phyloP scores from a whole-genome alignment of 2,329 filamentous ascomycete species.

The Fusarium luffae region DNA sequence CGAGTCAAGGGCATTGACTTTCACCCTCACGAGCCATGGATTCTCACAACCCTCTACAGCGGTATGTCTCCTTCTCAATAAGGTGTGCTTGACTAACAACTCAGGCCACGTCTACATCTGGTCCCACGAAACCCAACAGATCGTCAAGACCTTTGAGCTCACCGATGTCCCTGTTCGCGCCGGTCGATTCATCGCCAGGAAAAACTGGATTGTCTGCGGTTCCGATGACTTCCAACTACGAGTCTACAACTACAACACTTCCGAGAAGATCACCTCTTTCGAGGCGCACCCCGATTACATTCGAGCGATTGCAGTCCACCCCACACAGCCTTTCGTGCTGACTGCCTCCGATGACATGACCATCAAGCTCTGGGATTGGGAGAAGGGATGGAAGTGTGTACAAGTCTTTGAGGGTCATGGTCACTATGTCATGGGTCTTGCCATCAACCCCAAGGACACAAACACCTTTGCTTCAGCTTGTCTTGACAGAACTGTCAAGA shows the following conservation, averaged over 20 bases:
- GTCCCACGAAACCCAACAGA: slow-evolving; percentile 96
- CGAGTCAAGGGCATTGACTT: slow-evolving; percentile 98
- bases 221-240: slow-evolving; percentile 90
- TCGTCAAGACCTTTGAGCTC: slow-evolving; percentile 98
- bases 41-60: slow-evolving; percentile 95
- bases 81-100: slow-evolving; percentile 10
- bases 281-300: slow-evolving; percentile 99
- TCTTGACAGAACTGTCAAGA: slow-evolving; percentile 95
- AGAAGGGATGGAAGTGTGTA: slow-evolving; percentile 97
- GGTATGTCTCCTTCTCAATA: slow-evolving; percentile 63
- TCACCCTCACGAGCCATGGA: slow-evolving; percentile 96
- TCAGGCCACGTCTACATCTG: slow-evolving; percentile 97
- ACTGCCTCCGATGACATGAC: slow-evolving; percentile 99
- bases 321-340: slow-evolving; percentile 92
- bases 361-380: slow-evolving; percentile 99
- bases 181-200: slow-evolving; percentile 93
- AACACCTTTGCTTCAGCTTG: slow-evolving; percentile 94
- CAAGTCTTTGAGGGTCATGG: slow-evolving; percentile 96
- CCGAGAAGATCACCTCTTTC: slow-evolving; percentile 96
- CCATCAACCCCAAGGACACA: slow-evolving; percentile 97
- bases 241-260: slow-evolving; percentile 99
- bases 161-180: slow-evolving; percentile 98
- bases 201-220: slow-evolving; percentile 99
- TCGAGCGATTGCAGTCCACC: slow-evolving; percentile 94
- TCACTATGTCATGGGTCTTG: slow-evolving; percentile 95